Evolutionary conservation across 164 flowering plant genomes (phyloP).

Genomic region (Chimonanthus salicifolius): DNA sequence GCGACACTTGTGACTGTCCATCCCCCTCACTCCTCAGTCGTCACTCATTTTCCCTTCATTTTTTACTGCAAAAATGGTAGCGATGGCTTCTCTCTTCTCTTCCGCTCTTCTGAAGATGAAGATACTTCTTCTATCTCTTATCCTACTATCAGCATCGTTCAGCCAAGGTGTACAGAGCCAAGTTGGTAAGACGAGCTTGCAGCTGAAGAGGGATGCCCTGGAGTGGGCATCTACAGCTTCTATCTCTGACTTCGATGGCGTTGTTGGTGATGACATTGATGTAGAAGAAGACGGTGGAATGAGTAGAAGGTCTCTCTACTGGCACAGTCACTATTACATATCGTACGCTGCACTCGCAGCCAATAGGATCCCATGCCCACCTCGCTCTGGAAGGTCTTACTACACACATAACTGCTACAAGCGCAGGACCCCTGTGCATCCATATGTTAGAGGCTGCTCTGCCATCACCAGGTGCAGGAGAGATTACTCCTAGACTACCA

Average conservation of each 20-base stretch:
- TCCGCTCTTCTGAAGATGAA: no score
- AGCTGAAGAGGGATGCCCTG: constrained; percentile 21
- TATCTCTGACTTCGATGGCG: constrained; percentile 2
- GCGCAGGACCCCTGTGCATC: constrained; percentile 49
- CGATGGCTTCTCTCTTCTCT: no score
- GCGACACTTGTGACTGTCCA: no score
- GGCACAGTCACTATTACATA: constrained; percentile 53
- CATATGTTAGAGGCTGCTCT: constrained; percentile 72
- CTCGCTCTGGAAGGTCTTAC: constrained; percentile 79
- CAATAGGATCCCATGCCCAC: constrained; percentile 73
- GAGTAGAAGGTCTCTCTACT: constrained; percentile 50
- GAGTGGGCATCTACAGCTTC: constrained; percentile 28
- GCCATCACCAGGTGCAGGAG: constrained; percentile 61
- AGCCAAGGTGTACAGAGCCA: constrained; percentile 13
- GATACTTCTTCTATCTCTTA: neutral
- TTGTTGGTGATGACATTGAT: neutral
- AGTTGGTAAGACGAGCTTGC: constrained; percentile 20
- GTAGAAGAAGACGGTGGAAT: constrained; percentile 8
- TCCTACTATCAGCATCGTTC: neutral
- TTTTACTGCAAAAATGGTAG: no score
- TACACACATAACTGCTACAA: constrained; percentile 69
- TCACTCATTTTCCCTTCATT: no score
- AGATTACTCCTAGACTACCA: neutral
- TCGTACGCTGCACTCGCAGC: constrained; percentile 78
- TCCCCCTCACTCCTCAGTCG: no score